Evolutionary conservation across 2,329 filamentous ascomycete species (phyloP), one percentile per base, ranked within the genome.

Genomic region (Pseudogymnoascus sp.): DNA sequence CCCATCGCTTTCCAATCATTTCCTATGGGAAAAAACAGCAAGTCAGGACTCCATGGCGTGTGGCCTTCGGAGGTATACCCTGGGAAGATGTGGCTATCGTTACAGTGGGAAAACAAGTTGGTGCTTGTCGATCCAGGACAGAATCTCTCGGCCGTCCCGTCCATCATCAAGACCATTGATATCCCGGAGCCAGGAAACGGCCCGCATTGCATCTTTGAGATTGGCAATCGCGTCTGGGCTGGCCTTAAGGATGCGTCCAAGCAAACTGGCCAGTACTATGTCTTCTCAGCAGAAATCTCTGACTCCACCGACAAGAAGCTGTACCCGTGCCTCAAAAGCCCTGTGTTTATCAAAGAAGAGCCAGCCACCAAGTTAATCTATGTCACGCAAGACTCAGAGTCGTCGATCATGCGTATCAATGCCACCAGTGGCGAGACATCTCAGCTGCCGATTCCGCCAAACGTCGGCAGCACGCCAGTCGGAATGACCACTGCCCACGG

Each of bases 251-350:
- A 46, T 9, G 60, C 60, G 5, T 62, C 60, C 60, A 56, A 56
- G 60, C 60, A 62, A 21, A 56, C 60, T 25, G 60, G 60, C 60
- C 18, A 56, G 40, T 62, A 56, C 60, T 62, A 62, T 49, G 38
- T 62, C 12, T 62, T 62, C 40, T 62, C 40, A 9, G 60, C 40
- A 21, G 38, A 62, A 34, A 62, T 62, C 60, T 56, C 38, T 21
- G 56, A 56, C 38, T 21, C 60, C 21, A 34, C 60, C 21, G 60
- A 62, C 21, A 11, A 62, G 60, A 16, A 21, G 25, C 31, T 62
- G 5, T 62, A 62, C 23, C 60, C 25, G 6, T 62, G 60, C 38
- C 40, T 62, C 25, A 62, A 62, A 25, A 56, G 40, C 25, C 60
- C 60, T 16, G 60, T 62, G 12, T 62, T 62, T 14, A 62, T 62